Percentiles rank a stretch among this genome's conserved stretches.
Evolutionary conservation across 139 green algal species (phyloP).

Genomic region (Tetraselmis chui): DNA sequence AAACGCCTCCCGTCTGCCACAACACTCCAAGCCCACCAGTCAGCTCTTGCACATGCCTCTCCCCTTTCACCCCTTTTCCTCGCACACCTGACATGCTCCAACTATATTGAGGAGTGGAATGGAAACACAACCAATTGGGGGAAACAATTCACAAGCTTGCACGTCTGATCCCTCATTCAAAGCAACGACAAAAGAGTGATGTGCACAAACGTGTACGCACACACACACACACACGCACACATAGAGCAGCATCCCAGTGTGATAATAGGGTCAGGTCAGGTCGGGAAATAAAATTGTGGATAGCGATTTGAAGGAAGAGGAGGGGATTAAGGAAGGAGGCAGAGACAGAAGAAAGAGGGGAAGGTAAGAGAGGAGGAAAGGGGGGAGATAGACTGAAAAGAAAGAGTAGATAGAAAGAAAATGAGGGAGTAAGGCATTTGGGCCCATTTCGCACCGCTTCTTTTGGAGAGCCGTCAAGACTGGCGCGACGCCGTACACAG

Average conservation of each 20-base stretch:
- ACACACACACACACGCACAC: too few relatives aligned
- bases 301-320: neutral
- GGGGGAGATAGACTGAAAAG: neutral
- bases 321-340: neutral
- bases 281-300: neutral
- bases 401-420: neutral
- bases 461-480: constrained; percentile 58
- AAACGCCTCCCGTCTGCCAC: constrained; percentile 16
- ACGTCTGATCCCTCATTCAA: too few relatives aligned
- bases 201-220: too few relatives aligned
- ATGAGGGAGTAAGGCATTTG: neutral
- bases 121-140: too few relatives aligned
- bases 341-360: neutral
- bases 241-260: too few relatives aligned
- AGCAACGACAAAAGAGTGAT: neutral
- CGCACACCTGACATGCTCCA: neutral
- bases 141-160: too few relatives aligned
- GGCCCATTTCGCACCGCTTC: constrained; percentile 11
- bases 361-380: neutral
- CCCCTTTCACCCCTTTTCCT: neutral
- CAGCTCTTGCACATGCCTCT: neutral
- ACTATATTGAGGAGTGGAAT: too few relatives aligned
- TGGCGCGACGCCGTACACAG: constrained; percentile 70
- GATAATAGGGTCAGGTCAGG: neutral
- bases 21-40: neutral